phyloP scores from a whole-genome alignment of 495 filamentous ascomycete species.

The Lophium mytilinum region DNA sequence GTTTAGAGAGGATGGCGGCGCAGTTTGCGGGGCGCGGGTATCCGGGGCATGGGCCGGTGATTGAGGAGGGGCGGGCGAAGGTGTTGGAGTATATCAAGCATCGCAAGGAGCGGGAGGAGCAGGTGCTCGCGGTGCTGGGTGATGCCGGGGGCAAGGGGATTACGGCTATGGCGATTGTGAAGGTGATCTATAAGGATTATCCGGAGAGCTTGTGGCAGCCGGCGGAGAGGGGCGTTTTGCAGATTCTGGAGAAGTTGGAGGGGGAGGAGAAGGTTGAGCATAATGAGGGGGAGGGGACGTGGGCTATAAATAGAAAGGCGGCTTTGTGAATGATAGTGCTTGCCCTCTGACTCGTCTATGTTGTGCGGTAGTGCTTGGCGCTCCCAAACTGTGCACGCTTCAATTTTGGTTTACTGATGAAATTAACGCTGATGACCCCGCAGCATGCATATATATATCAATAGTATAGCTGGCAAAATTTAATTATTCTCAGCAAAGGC shows the following conservation, averaged over 20 bases:
- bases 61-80: constrained; percentile 56
- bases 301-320: constrained; percentile 22
- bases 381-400: no score
- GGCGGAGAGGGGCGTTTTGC: constrained; percentile 33
- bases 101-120: constrained; percentile 67
- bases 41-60: constrained; percentile 75
- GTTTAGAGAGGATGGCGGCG: constrained; percentile 60
- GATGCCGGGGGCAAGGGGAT: constrained; percentile 39
- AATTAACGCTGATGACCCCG: no score
- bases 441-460: no score
- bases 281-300: constrained; percentile 22
- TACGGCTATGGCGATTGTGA: constrained; percentile 75
- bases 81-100: constrained; percentile 78
- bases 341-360: not conserved
- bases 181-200: constrained; percentile 72
- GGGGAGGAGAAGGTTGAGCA: constrained; percentile 31
- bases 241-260: constrained; percentile 34
- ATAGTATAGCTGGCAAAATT: no score
- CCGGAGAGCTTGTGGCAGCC: constrained; percentile 65
- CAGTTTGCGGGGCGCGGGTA: constrained; percentile 65
- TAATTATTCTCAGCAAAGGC: constrained; percentile 1
- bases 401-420: no score
- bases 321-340: constrained; percentile 4
- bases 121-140: constrained; percentile 62
- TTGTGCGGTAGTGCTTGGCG: no score